phyloP scores from a whole-genome alignment of 2,329 filamentous ascomycete genomes.

The Tolypocladium nubicola region DNA sequence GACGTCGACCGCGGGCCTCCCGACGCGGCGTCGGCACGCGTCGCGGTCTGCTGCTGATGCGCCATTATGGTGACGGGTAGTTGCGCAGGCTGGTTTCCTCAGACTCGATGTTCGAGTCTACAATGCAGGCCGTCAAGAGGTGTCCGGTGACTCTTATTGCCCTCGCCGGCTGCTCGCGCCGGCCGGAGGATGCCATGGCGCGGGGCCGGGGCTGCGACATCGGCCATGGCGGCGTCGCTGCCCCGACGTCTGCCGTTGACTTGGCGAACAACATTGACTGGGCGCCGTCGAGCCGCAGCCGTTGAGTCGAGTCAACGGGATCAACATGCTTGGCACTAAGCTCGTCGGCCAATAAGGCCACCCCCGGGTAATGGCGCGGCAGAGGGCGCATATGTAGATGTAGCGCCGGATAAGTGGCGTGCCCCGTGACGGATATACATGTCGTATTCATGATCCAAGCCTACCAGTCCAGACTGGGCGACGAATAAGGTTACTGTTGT shows the following conservation, averaged over 20 bases:
- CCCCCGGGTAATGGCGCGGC: no score
- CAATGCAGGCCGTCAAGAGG: background rate
- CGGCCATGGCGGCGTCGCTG: background rate
- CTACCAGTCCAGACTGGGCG: no score
- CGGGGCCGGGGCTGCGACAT: background rate
- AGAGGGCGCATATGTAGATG: background rate
- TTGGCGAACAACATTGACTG: background rate
- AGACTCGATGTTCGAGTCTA: background rate
- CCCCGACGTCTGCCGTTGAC: background rate
- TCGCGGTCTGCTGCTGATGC: background rate
- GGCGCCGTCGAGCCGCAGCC: background rate
- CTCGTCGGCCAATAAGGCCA: background rate
- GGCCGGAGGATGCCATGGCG: background rate
- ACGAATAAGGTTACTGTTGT: no score
- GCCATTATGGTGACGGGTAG: background rate
- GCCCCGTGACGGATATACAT: no score
- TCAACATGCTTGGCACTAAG: background rate
- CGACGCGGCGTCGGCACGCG: background rate
- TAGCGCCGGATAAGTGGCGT: background rate
- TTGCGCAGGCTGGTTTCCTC: background rate
- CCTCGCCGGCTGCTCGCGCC: background rate
- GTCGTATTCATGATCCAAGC: no score
- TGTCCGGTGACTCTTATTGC: background rate
- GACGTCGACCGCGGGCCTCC: constrained; percentile 6
- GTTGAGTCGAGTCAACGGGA: background rate